Percentiles rank a stretch among this genome's conserved stretches.
Evolutionary conservation across 2,329 filamentous ascomycete species (phyloP).

Genomic region (Botrytis pseudocinerea): DNA sequence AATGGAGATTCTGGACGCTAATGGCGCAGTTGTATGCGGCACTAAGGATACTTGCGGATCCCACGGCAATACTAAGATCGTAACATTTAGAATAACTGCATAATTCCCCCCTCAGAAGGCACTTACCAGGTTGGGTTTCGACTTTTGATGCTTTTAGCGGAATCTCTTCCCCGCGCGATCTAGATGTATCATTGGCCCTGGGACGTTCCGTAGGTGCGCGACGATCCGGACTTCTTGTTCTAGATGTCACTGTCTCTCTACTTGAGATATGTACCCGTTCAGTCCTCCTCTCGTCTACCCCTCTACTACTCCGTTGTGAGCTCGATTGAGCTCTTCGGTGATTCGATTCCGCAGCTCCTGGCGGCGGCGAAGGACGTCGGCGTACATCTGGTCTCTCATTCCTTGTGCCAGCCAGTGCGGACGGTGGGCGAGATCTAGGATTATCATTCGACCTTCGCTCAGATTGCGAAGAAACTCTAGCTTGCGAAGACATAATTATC

Average conservation of each 20-base stretch:
- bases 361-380: conserved; percentile 35
- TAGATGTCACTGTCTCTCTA: conserved; percentile 60
- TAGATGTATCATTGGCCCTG: conserved; percentile 34
- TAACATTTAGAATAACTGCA: conserved; percentile 19
- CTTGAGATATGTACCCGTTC: conserved; percentile 61
- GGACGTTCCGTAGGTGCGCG: conserved; percentile 27
- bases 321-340: conserved; percentile 61
- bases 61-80: conserved; percentile 57
- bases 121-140: conserved; percentile 53
- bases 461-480: conserved; percentile 37
- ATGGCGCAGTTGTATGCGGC: conserved; percentile 58
- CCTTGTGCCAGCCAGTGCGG: conserved; percentile 33
- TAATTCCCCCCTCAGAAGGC: background rate
- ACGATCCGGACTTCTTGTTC: conserved; percentile 58
- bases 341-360: conserved; percentile 38
- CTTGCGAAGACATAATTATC: conserved; percentile 40
- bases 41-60: conserved; percentile 76
- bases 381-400: conserved; percentile 33
- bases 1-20: conserved; percentile 52
- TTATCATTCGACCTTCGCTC: conserved; percentile 38
- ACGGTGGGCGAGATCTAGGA: conserved; percentile 37
- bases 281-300: conserved; percentile 51
- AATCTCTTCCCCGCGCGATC: conserved; percentile 34
- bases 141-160: conserved; percentile 44
- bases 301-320: conserved; percentile 51